A percentile compares a stretch with the other conserved stretches of the same genome.
Evolutionary conservation across 83 land plant species (phyloP).

Genomic region (Thuja plicata): DNA sequence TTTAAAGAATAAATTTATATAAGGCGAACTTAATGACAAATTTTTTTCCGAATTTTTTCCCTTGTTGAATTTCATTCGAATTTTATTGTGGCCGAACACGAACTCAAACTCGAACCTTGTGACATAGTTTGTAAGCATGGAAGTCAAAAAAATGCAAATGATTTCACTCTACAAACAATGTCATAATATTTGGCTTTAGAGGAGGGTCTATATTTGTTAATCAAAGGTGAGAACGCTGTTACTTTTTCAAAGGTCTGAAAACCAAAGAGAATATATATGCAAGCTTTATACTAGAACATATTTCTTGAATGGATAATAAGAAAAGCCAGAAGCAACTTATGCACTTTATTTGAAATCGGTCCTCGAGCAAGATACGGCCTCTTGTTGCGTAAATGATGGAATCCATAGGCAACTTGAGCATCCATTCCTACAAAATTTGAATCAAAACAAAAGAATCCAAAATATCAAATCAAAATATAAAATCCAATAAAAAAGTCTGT

Average conservation of each 20-base stretch:
- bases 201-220: neutral
- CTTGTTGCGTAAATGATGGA: constrained; percentile 88
- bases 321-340: neutral
- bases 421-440: constrained; percentile 80
- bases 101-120: too few species aligned
- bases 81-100: too few species aligned
- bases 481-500: neutral
- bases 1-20: too few species aligned
- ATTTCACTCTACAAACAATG: neutral
- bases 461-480: neutral
- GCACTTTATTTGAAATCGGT: constrained; percentile 88
- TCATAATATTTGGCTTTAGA: neutral
- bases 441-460: neutral
- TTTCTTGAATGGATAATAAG: neutral
- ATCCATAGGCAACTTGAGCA: constrained; percentile 99
- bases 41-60: too few species aligned
- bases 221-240: neutral
- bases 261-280: neutral
- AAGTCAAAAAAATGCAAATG: neutral
- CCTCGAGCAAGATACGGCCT: constrained; percentile 93
- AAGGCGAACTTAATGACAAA: too few species aligned
- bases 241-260: neutral
- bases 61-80: too few species aligned
- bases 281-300: neutral
- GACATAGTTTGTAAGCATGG: too few species aligned